Evolutionary conservation across 805 yeast species (phyloP).

Genomic region (Candida broadrunensis): DNA sequence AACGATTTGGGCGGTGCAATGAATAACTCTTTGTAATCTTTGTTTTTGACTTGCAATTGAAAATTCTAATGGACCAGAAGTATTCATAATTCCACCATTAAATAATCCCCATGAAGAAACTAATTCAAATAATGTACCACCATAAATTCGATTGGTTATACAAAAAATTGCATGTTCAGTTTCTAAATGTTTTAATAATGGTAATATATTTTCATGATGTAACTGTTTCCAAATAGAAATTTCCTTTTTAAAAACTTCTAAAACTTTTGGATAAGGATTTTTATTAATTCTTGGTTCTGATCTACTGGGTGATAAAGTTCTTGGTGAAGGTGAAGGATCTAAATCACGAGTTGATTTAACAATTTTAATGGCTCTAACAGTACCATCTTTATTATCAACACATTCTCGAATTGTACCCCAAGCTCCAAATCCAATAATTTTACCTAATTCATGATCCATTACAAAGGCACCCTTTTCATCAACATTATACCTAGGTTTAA

Average conservation of each 20-base stretch:
- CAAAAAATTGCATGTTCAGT: slow-evolving; percentile 67
- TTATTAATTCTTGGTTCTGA: not conserved
- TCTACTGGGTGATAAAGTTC: slow-evolving; percentile 1
- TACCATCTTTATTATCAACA: slow-evolving; percentile 27
- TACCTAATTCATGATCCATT: slow-evolving; percentile 62
- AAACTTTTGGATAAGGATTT: slow-evolving; percentile 42
- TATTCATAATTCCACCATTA: slow-evolving; percentile 20
- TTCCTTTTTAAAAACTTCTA: slow-evolving; percentile 65
- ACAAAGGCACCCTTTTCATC: slow-evolving; percentile 72
- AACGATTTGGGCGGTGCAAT: slow-evolving; percentile 51
- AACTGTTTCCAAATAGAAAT: slow-evolving; percentile 71
- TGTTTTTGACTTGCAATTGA: slow-evolving; percentile 20
- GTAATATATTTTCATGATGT: slow-evolving; percentile 62
- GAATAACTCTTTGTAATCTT: slow-evolving; percentile 31
- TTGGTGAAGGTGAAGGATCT: slow-evolving; percentile 7
- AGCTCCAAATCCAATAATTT: slow-evolving; percentile 82
- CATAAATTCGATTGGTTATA: slow-evolving; percentile 61
- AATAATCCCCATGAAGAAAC: slow-evolving; percentile 65
- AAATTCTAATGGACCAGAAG: slow-evolving; percentile 26
- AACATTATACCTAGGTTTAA: slow-evolving; percentile 32
- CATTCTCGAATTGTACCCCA: slow-evolving; percentile 87
- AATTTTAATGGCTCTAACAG: slow-evolving; percentile 57
- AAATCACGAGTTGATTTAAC: slow-evolving; percentile 35
- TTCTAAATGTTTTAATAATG: slow-evolving; percentile 58
- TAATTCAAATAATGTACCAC: slow-evolving; percentile 79